phyloP scores from a whole-genome alignment of 768 basidiomycete genomes.

The Artomyces pyxidatus region DNA sequence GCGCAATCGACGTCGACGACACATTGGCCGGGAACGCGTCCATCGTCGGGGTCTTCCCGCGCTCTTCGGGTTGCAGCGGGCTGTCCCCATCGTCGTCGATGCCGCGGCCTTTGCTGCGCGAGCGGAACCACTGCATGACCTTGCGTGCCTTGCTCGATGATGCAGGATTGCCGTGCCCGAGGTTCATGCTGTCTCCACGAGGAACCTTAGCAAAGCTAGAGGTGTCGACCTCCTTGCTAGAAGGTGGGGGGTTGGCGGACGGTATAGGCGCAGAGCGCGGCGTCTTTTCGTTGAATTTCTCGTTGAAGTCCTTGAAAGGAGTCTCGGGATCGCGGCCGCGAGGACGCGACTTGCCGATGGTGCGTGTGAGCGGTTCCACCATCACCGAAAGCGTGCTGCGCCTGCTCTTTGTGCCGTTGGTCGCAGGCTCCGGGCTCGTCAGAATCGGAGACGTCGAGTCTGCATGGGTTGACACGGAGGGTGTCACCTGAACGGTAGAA shows the following conservation, averaged over 20 bases:
- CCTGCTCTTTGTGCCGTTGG: constrained; percentile 16
- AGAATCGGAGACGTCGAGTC: constrained; percentile 31
- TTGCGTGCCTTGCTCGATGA: constrained; percentile 85
- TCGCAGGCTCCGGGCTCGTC: background rate
- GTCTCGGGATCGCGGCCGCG: constrained; percentile 21
- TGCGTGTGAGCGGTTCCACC: constrained; percentile 45
- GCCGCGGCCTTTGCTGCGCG: constrained; percentile 44
- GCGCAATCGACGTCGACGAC: constrained; percentile 7
- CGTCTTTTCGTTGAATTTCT: constrained; percentile 16
- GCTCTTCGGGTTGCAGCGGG: background rate
- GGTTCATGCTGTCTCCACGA: constrained; percentile 19
- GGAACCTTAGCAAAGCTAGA: constrained; percentile 25
- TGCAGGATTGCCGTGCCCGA: constrained; percentile 55
- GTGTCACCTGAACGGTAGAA: constrained; percentile 24
- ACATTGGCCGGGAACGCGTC: constrained; percentile 7
- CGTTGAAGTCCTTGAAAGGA: constrained; percentile 26
- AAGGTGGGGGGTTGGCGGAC: background rate
- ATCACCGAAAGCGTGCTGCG: constrained; percentile 26
- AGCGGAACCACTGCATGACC: constrained; percentile 98
- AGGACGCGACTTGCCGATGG: constrained; percentile 32
- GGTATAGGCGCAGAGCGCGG: background rate
- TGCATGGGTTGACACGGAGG: constrained; percentile 17
- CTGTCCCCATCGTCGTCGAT: constrained; percentile 19
- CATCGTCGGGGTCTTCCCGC: constrained; percentile 7
- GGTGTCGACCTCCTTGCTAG: constrained; percentile 20